These are phyloP conservation scores for Ogataea nakhonphanomensis DNA, from an alignment of 805 yeast species.

Conservation along the genomic window DNA sequence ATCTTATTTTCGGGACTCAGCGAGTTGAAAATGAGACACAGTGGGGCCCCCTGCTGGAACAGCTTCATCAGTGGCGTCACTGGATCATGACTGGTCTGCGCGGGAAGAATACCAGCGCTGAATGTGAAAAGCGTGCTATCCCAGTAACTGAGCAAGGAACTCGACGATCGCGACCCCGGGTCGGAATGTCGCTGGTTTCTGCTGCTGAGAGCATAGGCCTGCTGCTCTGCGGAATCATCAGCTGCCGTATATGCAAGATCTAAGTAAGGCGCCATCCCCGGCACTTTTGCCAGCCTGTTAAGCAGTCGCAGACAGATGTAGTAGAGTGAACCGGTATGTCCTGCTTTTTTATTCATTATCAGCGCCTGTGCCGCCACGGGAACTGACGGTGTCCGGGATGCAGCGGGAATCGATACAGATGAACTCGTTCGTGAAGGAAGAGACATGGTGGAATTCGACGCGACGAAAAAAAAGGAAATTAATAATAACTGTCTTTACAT, in stretches of 20 bases:
- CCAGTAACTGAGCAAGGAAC: slow-evolving; percentile 26
- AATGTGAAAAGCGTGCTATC: slow-evolving; percentile 51
- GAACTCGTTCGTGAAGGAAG: slow-evolving; percentile 22
- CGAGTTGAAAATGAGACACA: slow-evolving; percentile 79
- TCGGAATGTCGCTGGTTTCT: slow-evolving; percentile 6
- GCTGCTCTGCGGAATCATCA: slow-evolving; percentile 69
- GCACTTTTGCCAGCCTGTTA: slow-evolving; percentile 51
- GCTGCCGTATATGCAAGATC: slow-evolving; percentile 62
- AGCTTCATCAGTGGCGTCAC: slow-evolving; percentile 87
- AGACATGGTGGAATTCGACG: slow-evolving; percentile 7
- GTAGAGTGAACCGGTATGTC: slow-evolving; percentile 64
- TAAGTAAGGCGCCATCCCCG: slow-evolving; percentile 67
- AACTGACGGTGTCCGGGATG: slow-evolving; percentile 38
- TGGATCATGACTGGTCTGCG: slow-evolving; percentile 77
- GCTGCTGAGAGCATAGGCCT: slow-evolving; percentile 42
- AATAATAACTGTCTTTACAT: background rate
- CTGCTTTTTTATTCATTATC: slow-evolving; percentile 62
- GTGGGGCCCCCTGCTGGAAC: slow-evolving; percentile 88
- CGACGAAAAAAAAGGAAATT: slow-evolving; percentile 4
- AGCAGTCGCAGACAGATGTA: slow-evolving; percentile 60
- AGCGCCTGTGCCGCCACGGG: slow-evolving; percentile 42
- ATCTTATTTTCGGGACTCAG: slow-evolving; percentile 49
- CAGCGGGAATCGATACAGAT: slow-evolving; percentile 21
- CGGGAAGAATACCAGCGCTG: slow-evolving; percentile 75
- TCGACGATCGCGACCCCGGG: slow-evolving; percentile 9